Evolutionary conservation across 768 basidiomycete genomes (phyloP), one percentile per base, ranked within the genome.

Genomic region (Auricularia sp.): DNA sequence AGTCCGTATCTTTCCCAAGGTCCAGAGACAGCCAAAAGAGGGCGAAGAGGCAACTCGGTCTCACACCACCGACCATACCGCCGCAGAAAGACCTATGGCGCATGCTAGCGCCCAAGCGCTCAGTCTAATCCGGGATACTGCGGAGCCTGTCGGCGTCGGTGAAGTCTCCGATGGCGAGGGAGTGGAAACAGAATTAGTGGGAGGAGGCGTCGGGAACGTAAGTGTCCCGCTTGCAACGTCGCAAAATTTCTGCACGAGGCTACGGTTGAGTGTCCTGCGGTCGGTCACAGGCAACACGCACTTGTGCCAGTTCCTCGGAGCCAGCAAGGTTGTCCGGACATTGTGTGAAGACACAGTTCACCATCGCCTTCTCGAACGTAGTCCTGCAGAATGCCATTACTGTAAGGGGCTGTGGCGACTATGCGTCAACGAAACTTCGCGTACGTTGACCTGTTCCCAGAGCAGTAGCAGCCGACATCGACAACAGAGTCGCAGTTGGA

Each of bases 391-490:
- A 29, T 42, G 39, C 7, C 7, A 14, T 7, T 42, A 42, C 7
- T 7, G 39, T 42, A 42, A 42, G 39, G 39, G 7, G 39, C 29
- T 29, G 29, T 29, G 39, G 39, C 7, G 39, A 8, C 39, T 42
- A 8, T 21, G 4, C 36, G n/a, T 3, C 61, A 74, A 77, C 62
- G 11, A n/a, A 14, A 34, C 13, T 8, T 54, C 37, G 18, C 24
- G 42, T 36, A 45, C 21, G 37, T 13, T 77, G 65, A 69, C 77
- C 77, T 72, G 77, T 24, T 51, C 18, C 47, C 47, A 51, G 69
- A 58, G 65, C 83, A 84, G 69, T 78, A 85, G 68, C 83, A 85
- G 64, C 80, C 75, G 37, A 83, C 79, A 5, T 79, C 79, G 13
- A 76, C 73, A 34, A 83, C 67, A 64, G 78, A 81, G 4, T 73